These are phyloP conservation scores for Cylindrotheca closterium DNA, from an alignment of 108 stramenopile species.

Conservation along the genomic window DNA sequence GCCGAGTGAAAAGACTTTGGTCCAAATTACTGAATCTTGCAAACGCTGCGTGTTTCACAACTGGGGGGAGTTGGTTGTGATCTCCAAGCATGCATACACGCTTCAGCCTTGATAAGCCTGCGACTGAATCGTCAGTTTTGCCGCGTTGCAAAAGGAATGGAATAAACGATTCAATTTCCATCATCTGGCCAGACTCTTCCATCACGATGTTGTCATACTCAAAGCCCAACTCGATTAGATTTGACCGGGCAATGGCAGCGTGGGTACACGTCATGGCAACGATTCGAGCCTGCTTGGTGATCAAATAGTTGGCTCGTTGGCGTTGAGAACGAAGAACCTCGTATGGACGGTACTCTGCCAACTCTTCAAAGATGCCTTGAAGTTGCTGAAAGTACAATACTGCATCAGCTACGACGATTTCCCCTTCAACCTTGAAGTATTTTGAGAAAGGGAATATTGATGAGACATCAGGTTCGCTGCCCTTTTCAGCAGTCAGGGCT, in stretches of 20 bases:
- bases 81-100: conserved; percentile 96
- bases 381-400: conserved; percentile 43
- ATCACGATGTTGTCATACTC: conserved; percentile 97
- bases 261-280: conserved; percentile 99
- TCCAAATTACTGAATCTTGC: conserved; percentile 86
- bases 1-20: conserved; percentile 92
- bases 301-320: conserved; percentile 92
- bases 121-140: conserved; percentile 60
- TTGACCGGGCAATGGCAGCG: conserved; percentile 93
- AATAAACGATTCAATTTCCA: conserved; percentile 95
- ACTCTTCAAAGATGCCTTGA: conserved; percentile 83
- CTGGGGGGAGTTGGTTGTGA: conserved; percentile 97
- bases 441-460: conserved; percentile 61
- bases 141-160: conserved; percentile 91
- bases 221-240: conserved; percentile 90
- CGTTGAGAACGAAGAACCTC: conserved; percentile 93
- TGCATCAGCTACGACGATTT: conserved; percentile 46
- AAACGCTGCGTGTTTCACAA: conserved; percentile 89
- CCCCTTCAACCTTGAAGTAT: conserved; percentile 39
- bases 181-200: conserved; percentile 98
- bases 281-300: conserved; percentile 94
- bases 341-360: conserved; percentile 91
- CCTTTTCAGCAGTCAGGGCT: conserved; percentile 7
- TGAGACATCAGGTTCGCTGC: conserved; percentile 24
- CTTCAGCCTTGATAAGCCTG: conserved; percentile 80